Evolutionary conservation across 179 eudicot species (phyloP).

Genomic region (Beta lomatogona): DNA sequence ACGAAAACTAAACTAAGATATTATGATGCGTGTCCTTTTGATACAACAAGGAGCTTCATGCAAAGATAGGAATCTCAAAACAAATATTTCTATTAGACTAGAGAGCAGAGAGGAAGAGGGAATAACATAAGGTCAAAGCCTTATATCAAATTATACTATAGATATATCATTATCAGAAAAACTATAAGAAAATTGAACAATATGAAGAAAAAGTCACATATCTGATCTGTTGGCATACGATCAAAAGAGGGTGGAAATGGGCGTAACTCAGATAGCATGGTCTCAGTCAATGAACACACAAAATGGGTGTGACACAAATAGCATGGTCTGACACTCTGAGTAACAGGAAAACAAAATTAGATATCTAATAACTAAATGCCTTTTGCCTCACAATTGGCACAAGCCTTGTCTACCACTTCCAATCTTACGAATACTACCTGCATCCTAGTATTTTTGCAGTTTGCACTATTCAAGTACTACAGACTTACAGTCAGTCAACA

Average conservation of each 20-base stretch:
- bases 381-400: neutral
- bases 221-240: neutral
- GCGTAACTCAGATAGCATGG: neutral
- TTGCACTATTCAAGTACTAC: no score
- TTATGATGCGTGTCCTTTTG: neutral
- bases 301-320: neutral
- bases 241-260: neutral
- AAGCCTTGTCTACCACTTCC: neutral
- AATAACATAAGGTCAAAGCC: neutral
- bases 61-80: neutral
- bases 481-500: no score
- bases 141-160: no score
- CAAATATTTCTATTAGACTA: neutral
- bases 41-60: slow-evolving; percentile 5
- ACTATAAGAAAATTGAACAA: no score
- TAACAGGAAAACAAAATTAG: neutral
- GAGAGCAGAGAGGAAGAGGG: neutral
- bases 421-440: no score
- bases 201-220: no score
- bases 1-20: no score
- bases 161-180: no score
- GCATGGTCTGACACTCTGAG: neutral
- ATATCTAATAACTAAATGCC: neutral
- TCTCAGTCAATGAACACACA: neutral
- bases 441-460: no score